These are phyloP conservation scores for Paraconiothyrium brasiliense DNA, from an alignment of 2,329 filamentous ascomycete species.

Conservation along the genomic window DNA sequence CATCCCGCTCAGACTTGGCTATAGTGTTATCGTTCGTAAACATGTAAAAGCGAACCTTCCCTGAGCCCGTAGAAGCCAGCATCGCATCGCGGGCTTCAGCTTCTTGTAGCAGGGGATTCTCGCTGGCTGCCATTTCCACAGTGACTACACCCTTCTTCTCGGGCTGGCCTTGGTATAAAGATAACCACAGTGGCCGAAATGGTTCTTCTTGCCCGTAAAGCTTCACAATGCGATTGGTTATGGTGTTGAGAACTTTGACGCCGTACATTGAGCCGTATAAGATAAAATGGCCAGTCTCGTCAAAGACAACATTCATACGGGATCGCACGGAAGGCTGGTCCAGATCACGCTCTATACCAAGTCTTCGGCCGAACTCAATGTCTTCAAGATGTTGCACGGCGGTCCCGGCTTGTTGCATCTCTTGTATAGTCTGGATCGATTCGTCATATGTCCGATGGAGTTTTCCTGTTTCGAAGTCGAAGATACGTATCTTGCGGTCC, in stretches of 20 bases:
- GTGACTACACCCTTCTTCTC: conserved; percentile 94
- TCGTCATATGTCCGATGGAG: conserved; percentile 94
- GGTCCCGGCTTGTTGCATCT: conserved; percentile 96
- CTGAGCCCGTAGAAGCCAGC: conserved; percentile 81
- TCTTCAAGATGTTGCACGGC: conserved; percentile 82
- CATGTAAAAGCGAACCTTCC: conserved; percentile 95
- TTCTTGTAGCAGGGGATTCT: conserved; percentile 91
- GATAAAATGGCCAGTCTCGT: conserved; percentile 95
- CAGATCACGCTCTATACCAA: conserved; percentile 87
- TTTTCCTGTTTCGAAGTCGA: conserved; percentile 90
- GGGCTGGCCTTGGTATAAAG: conserved; percentile 92
- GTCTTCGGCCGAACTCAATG: conserved; percentile 87
- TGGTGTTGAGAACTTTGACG: conserved; percentile 94
- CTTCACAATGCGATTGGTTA: conserved; percentile 91
- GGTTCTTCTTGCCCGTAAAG: conserved; percentile 91
- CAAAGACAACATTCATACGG: conserved; percentile 88
- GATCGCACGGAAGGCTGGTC: conserved; percentile 73
- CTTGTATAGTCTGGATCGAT: conserved; percentile 84
- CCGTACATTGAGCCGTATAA: conserved; percentile 92
- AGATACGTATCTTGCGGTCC: conserved; percentile 90
- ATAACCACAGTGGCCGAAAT: conserved; percentile 82
- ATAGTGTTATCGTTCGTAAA: conserved; percentile 87
- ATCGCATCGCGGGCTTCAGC: conserved; percentile 92
- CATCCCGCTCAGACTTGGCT: conserved; percentile 70
- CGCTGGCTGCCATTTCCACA: conserved; percentile 95